These are phyloP conservation scores for Passiflora organensis DNA, from an alignment of 345 rosid genomes.

Conservation along the genomic window DNA sequence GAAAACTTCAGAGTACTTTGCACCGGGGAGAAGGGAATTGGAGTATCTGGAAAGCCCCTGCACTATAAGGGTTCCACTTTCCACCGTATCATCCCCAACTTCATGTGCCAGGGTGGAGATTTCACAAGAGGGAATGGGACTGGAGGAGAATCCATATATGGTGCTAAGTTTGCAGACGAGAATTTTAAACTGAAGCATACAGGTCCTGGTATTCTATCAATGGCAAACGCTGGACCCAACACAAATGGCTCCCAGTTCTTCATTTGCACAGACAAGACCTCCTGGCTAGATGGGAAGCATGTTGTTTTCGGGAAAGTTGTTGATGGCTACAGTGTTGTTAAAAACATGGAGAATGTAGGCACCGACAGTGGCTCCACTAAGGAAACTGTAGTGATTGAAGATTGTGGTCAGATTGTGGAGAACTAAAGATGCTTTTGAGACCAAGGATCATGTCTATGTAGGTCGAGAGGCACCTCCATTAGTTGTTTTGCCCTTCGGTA, in stretches of 20 bases:
- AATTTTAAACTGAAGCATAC: constrained; percentile 76
- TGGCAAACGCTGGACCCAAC: constrained; percentile 77
- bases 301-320: constrained; percentile 89
- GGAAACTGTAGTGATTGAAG: constrained; percentile 57
- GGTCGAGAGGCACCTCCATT: too few relatives aligned
- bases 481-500: too few relatives aligned
- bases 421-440: too few relatives aligned
- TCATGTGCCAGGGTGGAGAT: constrained; percentile 96
- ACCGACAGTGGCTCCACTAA: constrained; percentile 42
- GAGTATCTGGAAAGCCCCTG: constrained; percentile 48
- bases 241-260: constrained; percentile 88
- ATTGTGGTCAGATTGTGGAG: constrained; percentile 55
- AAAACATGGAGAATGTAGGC: constrained; percentile 70
- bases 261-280: constrained; percentile 66
- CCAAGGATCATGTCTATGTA: too few relatives aligned
- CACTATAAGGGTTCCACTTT: constrained; percentile 78
- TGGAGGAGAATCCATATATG: constrained; percentile 79
- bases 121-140: constrained; percentile 80
- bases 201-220: constrained; percentile 61
- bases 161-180: constrained; percentile 67
- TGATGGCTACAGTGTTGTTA: constrained; percentile 60
- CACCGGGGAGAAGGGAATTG: constrained; percentile 76
- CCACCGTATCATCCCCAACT: constrained; percentile 78
- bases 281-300: constrained; percentile 87
- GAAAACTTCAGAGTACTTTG: constrained; percentile 76